Evolutionary conservation across 495 filamentous ascomycete genomes (phyloP).

Genomic region (Clavariopsis aquatica): DNA sequence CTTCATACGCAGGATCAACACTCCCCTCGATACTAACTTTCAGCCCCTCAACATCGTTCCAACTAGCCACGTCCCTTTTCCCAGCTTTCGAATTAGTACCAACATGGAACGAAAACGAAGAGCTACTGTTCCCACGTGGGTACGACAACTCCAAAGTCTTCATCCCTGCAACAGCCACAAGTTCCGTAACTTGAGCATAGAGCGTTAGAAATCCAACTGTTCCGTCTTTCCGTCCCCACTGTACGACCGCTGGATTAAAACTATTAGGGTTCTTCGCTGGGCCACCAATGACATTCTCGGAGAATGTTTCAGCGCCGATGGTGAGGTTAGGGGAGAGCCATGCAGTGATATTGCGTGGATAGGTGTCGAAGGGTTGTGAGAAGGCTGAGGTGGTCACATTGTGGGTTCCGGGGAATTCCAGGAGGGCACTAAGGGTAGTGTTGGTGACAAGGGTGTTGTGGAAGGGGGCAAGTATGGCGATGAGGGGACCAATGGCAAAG

Average conservation of each 20-base stretch:
- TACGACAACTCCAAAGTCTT: constrained; percentile 15
- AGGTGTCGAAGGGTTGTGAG: constrained; percentile 24
- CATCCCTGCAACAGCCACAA: constrained; percentile 14
- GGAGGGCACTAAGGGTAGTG: background rate
- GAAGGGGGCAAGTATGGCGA: constrained; percentile 26
- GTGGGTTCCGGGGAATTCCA: constrained; percentile 23
- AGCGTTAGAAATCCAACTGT: constrained; percentile 19
- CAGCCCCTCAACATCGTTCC: constrained; percentile 21
- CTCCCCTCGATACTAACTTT: constrained; percentile 12
- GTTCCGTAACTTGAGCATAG: constrained; percentile 17
- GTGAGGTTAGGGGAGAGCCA: constrained; percentile 26
- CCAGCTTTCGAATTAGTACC: constrained; percentile 18
- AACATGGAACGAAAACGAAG: constrained; percentile 14
- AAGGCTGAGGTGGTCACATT: constrained; percentile 21
- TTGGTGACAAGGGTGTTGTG: constrained; percentile 25
- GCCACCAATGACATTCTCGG: constrained; percentile 24
- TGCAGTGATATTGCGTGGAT: constrained; percentile 26
- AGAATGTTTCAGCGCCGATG: constrained; percentile 28
- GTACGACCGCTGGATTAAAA: constrained; percentile 29
- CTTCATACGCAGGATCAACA: constrained; percentile 9
- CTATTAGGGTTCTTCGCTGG: constrained; percentile 17
- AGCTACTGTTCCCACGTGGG: constrained; percentile 17
- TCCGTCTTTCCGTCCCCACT: constrained; percentile 22
- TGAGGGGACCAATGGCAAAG: constrained; percentile 22
- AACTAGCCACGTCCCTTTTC: constrained; percentile 22